A percentile compares a stretch with the other conserved stretches of the same genome.
These are phyloP conservation scores for Neopestalotiopsis sp. DNA, from an alignment of 2,329 filamentous ascomycete species.

Conservation along the genomic window DNA sequence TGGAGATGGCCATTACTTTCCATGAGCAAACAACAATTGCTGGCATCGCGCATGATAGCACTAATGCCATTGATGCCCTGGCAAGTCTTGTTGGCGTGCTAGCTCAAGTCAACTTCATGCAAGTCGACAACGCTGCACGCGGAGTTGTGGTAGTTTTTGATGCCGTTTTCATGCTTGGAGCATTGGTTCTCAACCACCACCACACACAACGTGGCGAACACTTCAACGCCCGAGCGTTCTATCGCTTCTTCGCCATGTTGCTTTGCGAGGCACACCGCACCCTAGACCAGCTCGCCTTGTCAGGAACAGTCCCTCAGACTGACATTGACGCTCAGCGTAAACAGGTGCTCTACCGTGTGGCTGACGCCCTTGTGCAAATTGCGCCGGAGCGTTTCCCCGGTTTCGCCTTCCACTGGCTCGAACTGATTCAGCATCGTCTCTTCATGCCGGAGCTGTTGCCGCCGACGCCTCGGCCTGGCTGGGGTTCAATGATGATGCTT, in stretches of 20 bases:
- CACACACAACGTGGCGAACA: conserved; percentile 79
- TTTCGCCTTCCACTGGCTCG: conserved; percentile 86
- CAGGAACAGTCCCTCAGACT: not conserved
- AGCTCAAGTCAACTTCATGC: conserved; percentile 72
- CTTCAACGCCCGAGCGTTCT: conserved; percentile 90
- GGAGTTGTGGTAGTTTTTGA: conserved; percentile 77
- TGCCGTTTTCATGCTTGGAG: conserved; percentile 76
- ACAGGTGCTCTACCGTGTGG: conserved; percentile 76
- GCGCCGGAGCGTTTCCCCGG: conserved; percentile 79
- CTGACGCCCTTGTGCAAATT: conserved; percentile 72
- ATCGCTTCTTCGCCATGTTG: conserved; percentile 83
- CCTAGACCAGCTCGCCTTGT: conserved; percentile 43
- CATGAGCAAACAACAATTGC: conserved; percentile 75
- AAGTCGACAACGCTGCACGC: conserved; percentile 61
- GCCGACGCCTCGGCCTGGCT: conserved; percentile 72
- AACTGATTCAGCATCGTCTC: conserved; percentile 80
- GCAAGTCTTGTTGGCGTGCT: conserved; percentile 81
- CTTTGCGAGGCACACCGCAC: conserved; percentile 74
- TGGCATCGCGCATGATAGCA: conserved; percentile 63
- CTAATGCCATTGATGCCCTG: conserved; percentile 75
- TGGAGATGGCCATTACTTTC: conserved; percentile 79
- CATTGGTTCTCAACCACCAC: conserved; percentile 85
- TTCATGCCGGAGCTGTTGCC: conserved; percentile 82
- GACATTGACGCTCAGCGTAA: conserved; percentile 62
- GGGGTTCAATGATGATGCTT: conserved; percentile 76